These are phyloP conservation scores for Ascochyta fabae DNA, from an alignment of 2,329 filamentous ascomycete genomes.

Conservation along the genomic window DNA sequence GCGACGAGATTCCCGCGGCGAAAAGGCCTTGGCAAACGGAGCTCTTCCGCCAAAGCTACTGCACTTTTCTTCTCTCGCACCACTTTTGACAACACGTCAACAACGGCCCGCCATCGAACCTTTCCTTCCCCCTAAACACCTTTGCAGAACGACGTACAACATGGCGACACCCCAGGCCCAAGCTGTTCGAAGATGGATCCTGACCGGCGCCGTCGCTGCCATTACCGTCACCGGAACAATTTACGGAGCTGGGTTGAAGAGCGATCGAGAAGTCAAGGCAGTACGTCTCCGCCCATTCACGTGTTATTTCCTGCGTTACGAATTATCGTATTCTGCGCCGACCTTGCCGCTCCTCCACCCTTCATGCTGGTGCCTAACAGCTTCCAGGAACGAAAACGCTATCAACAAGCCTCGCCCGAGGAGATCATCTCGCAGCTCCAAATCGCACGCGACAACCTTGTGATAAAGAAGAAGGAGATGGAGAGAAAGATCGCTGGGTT, in stretches of 20 bases:
- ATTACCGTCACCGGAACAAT: slow-evolving; percentile 64
- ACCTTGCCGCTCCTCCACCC: background rate
- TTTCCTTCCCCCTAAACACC: background rate
- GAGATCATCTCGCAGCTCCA: slow-evolving; percentile 64
- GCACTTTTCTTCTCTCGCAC: slow-evolving; percentile 15
- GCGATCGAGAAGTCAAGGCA: slow-evolving; percentile 58
- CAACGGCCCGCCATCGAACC: slow-evolving; percentile 3
- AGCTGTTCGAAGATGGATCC: slow-evolving; percentile 56
- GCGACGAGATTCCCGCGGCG: slow-evolving; percentile 33
- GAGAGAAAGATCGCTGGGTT: slow-evolving; percentile 60
- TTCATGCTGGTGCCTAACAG: background rate
- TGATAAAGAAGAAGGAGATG: slow-evolving; percentile 59
- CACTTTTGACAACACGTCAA: background rate
- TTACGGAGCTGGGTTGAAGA: slow-evolving; percentile 67
- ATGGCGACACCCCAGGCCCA: slow-evolving; percentile 35
- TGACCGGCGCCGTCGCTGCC: slow-evolving; percentile 62
- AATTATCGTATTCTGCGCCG: background rate
- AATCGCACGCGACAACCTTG: slow-evolving; percentile 56
- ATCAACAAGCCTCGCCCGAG: slow-evolving; percentile 58
- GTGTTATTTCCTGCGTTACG: background rate
- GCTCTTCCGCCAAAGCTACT: slow-evolving; percentile 16
- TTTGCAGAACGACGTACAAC: background rate
- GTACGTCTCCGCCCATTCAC: slow-evolving; percentile 46
- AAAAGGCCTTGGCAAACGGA: slow-evolving; percentile 26
- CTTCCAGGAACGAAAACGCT: slow-evolving; percentile 53